A percentile compares a stretch with the other conserved stretches of the same genome.
Evolutionary conservation across 345 rosid genomes (phyloP).

Genomic region (Boechera retrofracta): DNA sequence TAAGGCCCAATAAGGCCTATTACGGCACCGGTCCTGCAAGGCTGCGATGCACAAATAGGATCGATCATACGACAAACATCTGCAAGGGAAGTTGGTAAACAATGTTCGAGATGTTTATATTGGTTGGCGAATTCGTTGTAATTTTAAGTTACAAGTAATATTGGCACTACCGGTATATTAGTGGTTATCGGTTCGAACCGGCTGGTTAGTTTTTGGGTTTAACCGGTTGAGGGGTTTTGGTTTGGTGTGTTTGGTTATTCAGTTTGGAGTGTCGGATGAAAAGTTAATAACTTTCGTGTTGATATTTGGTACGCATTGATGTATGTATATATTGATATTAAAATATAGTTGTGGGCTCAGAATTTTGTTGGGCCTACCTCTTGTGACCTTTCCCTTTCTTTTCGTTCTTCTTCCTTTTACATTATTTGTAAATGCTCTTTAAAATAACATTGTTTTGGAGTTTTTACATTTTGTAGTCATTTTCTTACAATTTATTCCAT

Average conservation of each 20-base stretch:
- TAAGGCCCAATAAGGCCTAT: constrained; percentile 21
- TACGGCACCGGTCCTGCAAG: not conserved
- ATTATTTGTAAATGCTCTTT: not conserved
- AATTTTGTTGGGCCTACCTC: constrained; percentile 38
- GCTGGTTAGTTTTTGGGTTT: not conserved
- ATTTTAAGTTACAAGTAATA: constrained; percentile 11
- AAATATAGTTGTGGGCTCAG: constrained; percentile 38
- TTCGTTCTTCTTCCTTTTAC: not conserved
- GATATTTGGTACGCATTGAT: constrained; percentile 24
- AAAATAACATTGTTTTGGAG: not conserved
- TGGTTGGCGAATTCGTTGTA: constrained; percentile 4
- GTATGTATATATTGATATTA: constrained; percentile 21
- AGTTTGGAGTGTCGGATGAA: constrained; percentile 10
- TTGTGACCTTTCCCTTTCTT: not conserved
- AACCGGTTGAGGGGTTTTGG: constrained; percentile 8
- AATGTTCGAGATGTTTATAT: not conserved
- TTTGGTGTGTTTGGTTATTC: constrained; percentile 19
- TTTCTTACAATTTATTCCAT: not conserved
- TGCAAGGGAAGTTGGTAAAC: not conserved
- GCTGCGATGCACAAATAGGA: constrained; percentile 3
- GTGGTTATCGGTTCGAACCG: not conserved
- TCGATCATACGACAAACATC: not conserved
- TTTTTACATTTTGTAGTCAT: not conserved
- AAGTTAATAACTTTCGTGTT: constrained; percentile 14
- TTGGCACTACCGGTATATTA: constrained; percentile 5